Evolutionary conservation across 371 early-diverging fungal genomes (phyloP).

Genomic region (Mucor mucedo): DNA sequence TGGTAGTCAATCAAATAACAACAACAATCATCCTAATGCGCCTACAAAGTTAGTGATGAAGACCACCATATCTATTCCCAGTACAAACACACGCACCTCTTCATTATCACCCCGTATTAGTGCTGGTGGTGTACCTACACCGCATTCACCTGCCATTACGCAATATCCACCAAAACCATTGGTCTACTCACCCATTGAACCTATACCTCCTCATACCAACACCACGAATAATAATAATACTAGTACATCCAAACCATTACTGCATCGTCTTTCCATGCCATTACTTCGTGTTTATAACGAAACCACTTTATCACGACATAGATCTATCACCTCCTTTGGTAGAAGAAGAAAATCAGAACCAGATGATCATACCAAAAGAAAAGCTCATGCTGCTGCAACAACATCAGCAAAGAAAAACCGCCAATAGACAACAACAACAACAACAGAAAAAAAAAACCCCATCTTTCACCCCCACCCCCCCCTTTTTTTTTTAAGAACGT

Average conservation of each 20-base stretch:
- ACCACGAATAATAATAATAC: not conserved
- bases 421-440: not conserved
- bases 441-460: too few species aligned
- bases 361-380: slow-evolving; percentile 18
- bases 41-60: slow-evolving; percentile 45
- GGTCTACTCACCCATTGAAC: slow-evolving; percentile 51
- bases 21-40: slow-evolving; percentile 1
- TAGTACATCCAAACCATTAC: slow-evolving; percentile 13
- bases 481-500: slow-evolving; percentile 2
- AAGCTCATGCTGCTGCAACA: not conserved
- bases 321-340: slow-evolving; percentile 15
- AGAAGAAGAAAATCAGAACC: slow-evolving; percentile 27
- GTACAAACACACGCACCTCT: slow-evolving; percentile 5
- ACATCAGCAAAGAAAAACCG: slow-evolving; percentile 6
- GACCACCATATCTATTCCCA: slow-evolving; percentile 42
- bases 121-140: too few species aligned
- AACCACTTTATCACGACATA: slow-evolving; percentile 10
- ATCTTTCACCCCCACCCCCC: not conserved
- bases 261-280: slow-evolving; percentile 37
- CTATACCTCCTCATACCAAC: slow-evolving; percentile 9
- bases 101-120: slow-evolving; percentile 13
- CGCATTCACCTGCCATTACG: slow-evolving; percentile 40
- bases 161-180: slow-evolving; percentile 54
- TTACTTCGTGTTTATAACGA: slow-evolving; percentile 19
- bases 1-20: slow-evolving; percentile 11